Evolutionary conservation across 1,139 yeast genomes (phyloP).

Genomic region (Wickerhamiella infanticola): DNA sequence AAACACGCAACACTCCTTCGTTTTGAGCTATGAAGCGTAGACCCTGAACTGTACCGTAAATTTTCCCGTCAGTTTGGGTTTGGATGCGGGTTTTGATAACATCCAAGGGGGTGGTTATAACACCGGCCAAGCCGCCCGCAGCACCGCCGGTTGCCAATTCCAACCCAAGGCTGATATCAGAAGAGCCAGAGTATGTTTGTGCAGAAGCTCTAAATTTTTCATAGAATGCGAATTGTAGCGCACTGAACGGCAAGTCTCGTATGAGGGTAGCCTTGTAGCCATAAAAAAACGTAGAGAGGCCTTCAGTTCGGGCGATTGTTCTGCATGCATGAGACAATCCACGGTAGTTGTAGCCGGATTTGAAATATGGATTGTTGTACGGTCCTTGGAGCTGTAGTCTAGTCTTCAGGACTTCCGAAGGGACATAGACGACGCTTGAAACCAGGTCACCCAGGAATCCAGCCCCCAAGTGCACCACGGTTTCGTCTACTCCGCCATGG

Average conservation of each 20-base stretch:
- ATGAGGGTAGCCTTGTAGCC: conserved; percentile 90
- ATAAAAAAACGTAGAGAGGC: conserved; percentile 57
- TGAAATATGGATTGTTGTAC: conserved; percentile 60
- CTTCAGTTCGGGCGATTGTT: conserved; percentile 54
- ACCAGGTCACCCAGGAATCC: conserved; percentile 88
- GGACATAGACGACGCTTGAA: conserved; percentile 87
- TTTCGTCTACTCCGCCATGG: conserved; percentile 50
- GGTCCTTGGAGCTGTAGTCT: conserved; percentile 84
- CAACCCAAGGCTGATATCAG: conserved; percentile 34
- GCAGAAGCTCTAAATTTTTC: conserved; percentile 45
- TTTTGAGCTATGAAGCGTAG: conserved; percentile 47
- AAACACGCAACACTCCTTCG: conserved; percentile 70
- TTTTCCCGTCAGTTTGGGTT: conserved; percentile 34
- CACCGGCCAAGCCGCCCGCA: conserved; percentile 94
- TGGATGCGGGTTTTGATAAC: conserved; percentile 90
- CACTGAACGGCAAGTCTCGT: conserved; percentile 88
- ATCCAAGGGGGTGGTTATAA: conserved; percentile 69
- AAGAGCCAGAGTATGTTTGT: conserved; percentile 19
- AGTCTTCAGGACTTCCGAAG: conserved; percentile 90
- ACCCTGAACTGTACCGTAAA: conserved; percentile 46
- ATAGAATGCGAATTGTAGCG: conserved; percentile 88
- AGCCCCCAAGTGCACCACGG: conserved; percentile 62
- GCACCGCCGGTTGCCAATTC: conserved; percentile 84
- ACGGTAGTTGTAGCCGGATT: conserved; percentile 74
- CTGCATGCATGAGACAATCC: conserved; percentile 49